A percentile compares a stretch with the other conserved stretches of the same genome.
These are phyloP conservation scores for Tetradesmus obliquus DNA, from an alignment of 139 green algal genomes.

Conservation along the genomic window DNA sequence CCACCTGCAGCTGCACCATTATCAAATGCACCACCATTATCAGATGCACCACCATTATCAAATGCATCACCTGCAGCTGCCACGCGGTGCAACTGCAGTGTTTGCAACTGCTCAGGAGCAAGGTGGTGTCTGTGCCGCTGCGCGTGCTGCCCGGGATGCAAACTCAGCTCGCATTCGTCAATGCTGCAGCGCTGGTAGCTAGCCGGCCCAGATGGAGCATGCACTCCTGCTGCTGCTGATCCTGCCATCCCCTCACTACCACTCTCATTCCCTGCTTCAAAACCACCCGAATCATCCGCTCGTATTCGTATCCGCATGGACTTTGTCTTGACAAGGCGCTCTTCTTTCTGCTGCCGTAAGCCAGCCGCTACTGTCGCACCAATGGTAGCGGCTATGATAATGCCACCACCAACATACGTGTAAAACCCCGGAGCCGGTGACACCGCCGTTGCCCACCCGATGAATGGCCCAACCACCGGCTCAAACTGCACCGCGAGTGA, in stretches of 20 bases:
- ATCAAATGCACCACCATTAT: not conserved
- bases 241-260: not conserved
- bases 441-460: conserved; percentile 77
- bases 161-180: not conserved
- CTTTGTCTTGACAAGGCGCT: not conserved
- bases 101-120: not conserved
- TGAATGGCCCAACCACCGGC: conserved; percentile 77
- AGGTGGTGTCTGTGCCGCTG: not conserved
- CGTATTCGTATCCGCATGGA: not conserved
- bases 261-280: not conserved
- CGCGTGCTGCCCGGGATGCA: not conserved
- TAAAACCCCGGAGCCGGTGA: conserved; percentile 53
- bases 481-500: conserved; percentile 83
- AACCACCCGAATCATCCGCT: not conserved
- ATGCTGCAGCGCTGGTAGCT: not conserved
- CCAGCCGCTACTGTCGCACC: conserved; percentile 53
- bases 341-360: conserved; percentile 4
- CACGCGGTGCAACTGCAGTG: not conserved
- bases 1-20: not conserved
- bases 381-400: conserved; percentile 67
- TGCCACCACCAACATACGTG: conserved; percentile 68
- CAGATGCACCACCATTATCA: not conserved
- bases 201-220: not conserved
- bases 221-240: not conserved
- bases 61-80: not conserved